phyloP scores from a whole-genome alignment of 257 asterid species.

The Gentiana macrophylla region DNA sequence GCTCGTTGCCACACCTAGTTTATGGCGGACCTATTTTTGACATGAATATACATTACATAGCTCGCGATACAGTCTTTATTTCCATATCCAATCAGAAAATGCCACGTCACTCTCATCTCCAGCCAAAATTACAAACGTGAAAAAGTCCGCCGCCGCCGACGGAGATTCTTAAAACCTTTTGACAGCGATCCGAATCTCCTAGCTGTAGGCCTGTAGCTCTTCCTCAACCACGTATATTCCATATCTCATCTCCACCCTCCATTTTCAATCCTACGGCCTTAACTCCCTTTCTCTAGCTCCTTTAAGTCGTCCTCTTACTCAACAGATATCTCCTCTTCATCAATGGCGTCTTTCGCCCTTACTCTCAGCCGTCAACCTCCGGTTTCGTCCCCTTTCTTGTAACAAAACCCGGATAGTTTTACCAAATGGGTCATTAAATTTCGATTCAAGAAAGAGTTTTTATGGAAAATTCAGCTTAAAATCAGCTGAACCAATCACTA shows the following conservation, averaged over 20 bases:
- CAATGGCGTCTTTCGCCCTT: constrained; percentile 55
- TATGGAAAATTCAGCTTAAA: neutral
- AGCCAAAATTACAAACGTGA: no score
- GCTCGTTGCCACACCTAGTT: no score
- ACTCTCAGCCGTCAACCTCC: constrained; percentile 47
- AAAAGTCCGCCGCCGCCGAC: no score
- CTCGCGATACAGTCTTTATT: no score
- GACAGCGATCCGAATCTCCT: no score
- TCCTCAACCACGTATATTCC: no score
- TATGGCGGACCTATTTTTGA: no score
- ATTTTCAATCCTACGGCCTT: neutral
- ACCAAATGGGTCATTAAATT: neutral
- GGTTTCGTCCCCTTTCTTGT: constrained; percentile 29
- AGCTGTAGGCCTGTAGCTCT: no score
- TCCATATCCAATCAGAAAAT: no score
- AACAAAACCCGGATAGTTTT: constrained; percentile 9
- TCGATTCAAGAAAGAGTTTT: neutral
- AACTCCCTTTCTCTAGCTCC: constrained; percentile 3
- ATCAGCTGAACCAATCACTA: neutral
- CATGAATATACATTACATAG: no score
- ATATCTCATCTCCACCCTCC: neutral
- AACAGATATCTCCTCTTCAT: neutral
- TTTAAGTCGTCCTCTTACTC: constrained; percentile 2
- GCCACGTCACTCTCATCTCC: no score
- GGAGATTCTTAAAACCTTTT: no score